These are phyloP conservation scores for Cystobasidium ongulense DNA, from an alignment of 768 basidiomycete species.

Conservation along the genomic window DNA sequence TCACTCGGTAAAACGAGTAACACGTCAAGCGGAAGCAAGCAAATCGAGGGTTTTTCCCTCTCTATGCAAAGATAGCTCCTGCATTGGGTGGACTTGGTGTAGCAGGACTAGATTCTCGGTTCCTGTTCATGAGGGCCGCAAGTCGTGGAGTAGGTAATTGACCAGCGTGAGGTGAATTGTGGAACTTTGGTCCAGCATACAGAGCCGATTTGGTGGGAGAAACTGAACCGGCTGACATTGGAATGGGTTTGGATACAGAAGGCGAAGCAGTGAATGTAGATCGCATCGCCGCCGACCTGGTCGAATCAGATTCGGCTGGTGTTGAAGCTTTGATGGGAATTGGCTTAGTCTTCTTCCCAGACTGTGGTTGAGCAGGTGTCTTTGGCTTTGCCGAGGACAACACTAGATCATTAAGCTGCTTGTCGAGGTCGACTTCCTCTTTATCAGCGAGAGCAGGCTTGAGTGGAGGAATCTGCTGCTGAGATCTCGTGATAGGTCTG, in stretches of 20 bases:
- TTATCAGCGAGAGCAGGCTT: not conserved
- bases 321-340: not conserved
- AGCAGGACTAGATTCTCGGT: not conserved
- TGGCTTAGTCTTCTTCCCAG: not conserved
- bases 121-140: slow-evolving; percentile 19
- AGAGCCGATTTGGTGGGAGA: not conserved
- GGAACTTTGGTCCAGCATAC: slow-evolving; percentile 34
- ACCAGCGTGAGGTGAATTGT: slow-evolving; percentile 31
- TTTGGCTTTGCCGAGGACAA: not conserved
- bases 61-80: not conserved
- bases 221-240: not conserved
- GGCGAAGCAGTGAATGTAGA: not conserved
- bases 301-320: not conserved
- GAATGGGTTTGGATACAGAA: not conserved
- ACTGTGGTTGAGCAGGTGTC: not conserved
- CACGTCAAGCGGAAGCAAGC: not conserved
- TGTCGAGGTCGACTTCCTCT: not conserved
- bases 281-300: not conserved
- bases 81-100: not conserved
- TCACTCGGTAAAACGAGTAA: not conserved
- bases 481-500: not conserved
- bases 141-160: slow-evolving; percentile 24
- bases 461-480: not conserved
- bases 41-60: not conserved
- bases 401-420: not conserved